A percentile compares a stretch with the other conserved stretches of the same genome.
These are phyloP conservation scores for Trebouxia sp. DNA, from an alignment of 139 green algal genomes.

Conservation along the genomic window DNA sequence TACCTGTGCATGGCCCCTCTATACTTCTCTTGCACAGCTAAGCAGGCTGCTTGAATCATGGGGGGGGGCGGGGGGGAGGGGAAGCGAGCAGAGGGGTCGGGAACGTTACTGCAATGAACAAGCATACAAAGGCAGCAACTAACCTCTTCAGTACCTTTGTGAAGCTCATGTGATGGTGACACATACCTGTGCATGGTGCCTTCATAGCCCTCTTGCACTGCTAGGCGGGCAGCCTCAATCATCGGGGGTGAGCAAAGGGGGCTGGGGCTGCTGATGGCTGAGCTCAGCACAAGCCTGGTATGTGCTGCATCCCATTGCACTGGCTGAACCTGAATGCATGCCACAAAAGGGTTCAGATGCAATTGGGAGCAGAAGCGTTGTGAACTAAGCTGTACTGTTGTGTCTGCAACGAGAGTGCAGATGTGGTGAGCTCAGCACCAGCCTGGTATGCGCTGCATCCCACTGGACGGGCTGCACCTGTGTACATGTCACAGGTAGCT, in stretches of 20 bases:
- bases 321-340: neutral
- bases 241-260: slow-evolving; percentile 16
- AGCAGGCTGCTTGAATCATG: neutral
- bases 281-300: slow-evolving; percentile 3
- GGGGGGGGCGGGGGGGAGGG: too few species aligned
- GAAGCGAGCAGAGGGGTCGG: too few species aligned
- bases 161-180: neutral
- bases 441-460: neutral
- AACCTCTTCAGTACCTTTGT: neutral
- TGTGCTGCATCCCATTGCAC: slow-evolving; percentile 12
- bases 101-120: neutral
- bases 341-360: neutral
- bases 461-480: neutral
- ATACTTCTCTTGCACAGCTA: neutral
- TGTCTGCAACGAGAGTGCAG: neutral
- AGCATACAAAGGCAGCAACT: neutral
- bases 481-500: neutral
- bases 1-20: neutral
- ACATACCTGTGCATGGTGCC: slow-evolving; percentile 21
- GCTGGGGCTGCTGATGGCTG: slow-evolving; percentile 10
- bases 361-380: neutral
- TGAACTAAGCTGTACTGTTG: neutral
- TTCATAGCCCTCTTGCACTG: slow-evolving; percentile 12
- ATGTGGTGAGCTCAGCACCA: neutral
- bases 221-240: slow-evolving; percentile 18